phyloP scores from a whole-genome alignment of 257 asterid species.

The Plectranthus barbatus region DNA sequence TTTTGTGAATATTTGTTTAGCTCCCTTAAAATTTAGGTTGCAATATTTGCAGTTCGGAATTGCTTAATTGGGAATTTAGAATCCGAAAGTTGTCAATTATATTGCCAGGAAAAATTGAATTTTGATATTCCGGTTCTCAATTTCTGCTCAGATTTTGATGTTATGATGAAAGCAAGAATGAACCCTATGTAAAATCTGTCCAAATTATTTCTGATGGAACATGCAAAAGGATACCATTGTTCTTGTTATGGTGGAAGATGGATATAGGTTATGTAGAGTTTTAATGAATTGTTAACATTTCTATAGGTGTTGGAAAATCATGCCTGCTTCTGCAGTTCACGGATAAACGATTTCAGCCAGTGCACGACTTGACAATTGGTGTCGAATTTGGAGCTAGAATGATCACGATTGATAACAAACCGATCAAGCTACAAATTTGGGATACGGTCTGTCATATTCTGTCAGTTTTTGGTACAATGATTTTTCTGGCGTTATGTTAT shows the following conservation, averaged over 20 bases:
- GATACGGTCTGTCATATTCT: conserved; percentile 49
- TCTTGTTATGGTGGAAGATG: neutral
- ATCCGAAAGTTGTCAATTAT: neutral
- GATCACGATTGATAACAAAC: conserved; percentile 69
- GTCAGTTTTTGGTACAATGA: neutral
- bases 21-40: neutral
- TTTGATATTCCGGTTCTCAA: neutral
- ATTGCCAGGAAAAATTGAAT: neutral
- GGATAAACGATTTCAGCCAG: conserved; percentile 77
- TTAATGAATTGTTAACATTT: neutral
- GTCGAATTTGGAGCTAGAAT: conserved; percentile 85
- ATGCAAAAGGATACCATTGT: neutral
- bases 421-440: conserved; percentile 81
- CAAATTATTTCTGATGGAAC: neutral
- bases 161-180: neutral
- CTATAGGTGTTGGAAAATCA: conserved; percentile 81
- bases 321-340: conserved; percentile 87
- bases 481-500: neutral
- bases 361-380: conserved; percentile 76
- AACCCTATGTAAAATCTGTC: neutral
- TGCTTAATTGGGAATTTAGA: neutral
- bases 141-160: neutral
- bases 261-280: neutral
- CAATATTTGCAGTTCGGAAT: neutral
- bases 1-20: neutral